Conservation (phyloP, 441 rosid genomes). For the Iberis amara region DNA sequence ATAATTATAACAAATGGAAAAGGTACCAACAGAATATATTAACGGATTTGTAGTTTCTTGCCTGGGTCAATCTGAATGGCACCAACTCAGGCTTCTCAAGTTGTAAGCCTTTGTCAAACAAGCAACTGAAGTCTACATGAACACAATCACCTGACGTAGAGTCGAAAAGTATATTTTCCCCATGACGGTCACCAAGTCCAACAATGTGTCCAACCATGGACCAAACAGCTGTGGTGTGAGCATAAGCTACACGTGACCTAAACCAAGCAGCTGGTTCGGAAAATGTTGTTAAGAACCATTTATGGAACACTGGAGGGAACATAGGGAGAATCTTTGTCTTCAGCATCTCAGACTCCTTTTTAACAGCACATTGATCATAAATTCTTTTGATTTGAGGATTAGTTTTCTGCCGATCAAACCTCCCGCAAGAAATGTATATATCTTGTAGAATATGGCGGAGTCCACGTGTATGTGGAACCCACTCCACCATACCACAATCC, state of each 20-base stretch:
- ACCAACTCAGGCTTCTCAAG: slow-evolving; percentile 99
- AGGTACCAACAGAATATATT: slow-evolving; percentile 8
- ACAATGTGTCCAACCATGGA: slow-evolving; percentile 99
- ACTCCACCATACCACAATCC: slow-evolving; percentile 99
- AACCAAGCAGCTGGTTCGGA: slow-evolving; percentile 99
- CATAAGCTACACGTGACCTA: slow-evolving; percentile 93
- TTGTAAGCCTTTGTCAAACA: slow-evolving; percentile 95
- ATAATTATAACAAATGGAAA: background rate
- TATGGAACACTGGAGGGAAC: slow-evolving; percentile 97
- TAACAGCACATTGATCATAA: slow-evolving; percentile 83
- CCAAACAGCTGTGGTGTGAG: slow-evolving; percentile 99
- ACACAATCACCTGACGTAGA: slow-evolving; percentile 98
- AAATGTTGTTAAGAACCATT: slow-evolving; percentile 93
- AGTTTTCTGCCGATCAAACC: slow-evolving; percentile 89
- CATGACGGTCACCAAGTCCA: slow-evolving; percentile 97
- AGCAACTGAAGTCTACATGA: slow-evolving; percentile 98
- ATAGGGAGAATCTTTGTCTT: slow-evolving; percentile 89
- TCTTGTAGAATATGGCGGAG: slow-evolving; percentile 96
- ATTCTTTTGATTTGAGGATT: slow-evolving; percentile 87
- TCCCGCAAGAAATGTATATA: slow-evolving; percentile 68
- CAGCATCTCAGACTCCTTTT: slow-evolving; percentile 89
- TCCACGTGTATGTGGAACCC: slow-evolving; percentile 98
- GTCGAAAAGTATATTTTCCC: slow-evolving; percentile 97
- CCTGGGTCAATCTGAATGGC: slow-evolving; percentile 98
- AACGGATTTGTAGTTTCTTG: slow-evolving; percentile 24